Percentiles rank a stretch among this genome's conserved stretches.
Conservation (phyloP, 1,284 basidiomycete species). For the Rhodotorula sp. region DNA sequence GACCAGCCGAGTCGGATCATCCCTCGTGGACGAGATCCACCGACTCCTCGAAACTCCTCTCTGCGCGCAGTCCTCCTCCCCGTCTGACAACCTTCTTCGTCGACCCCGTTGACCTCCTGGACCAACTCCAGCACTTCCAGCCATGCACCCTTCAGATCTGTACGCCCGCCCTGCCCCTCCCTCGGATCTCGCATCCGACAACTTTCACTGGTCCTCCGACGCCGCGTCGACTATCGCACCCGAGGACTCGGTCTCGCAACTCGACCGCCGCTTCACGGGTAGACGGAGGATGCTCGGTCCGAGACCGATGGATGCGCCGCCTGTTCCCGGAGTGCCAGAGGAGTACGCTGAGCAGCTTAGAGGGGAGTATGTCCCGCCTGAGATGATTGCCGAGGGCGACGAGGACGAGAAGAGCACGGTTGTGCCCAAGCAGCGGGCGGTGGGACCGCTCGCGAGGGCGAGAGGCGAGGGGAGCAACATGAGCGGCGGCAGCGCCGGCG, state of each 20-base stretch:
- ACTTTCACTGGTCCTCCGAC: conserved; percentile 36
- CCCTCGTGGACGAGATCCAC: no score
- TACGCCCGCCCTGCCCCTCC: conserved; percentile 24
- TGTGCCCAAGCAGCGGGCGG: not conserved
- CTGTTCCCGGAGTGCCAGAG: conserved; percentile 15
- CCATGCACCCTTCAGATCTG: conserved; percentile 14
- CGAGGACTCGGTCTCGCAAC: conserved; percentile 36
- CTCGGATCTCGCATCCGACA: conserved; percentile 16
- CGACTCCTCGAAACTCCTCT: no score
- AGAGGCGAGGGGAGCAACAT: not conserved
- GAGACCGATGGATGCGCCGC: conserved; percentile 19
- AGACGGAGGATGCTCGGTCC: conserved; percentile 27
- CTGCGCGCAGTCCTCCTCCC: no score
- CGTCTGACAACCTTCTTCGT: no score
- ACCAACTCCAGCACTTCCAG: no score
- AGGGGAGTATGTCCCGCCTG: conserved; percentile 28
- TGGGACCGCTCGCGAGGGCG: conserved; percentile 2
- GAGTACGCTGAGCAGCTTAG: conserved; percentile 4
- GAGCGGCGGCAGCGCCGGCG: not conserved
- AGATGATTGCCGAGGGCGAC: conserved; percentile 2
- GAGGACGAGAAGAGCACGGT: conserved; percentile 31
- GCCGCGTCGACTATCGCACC: conserved; percentile 33
- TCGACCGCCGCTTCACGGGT: conserved; percentile 34
- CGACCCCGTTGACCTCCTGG: no score
- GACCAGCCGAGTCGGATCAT: no score